Evolutionary conservation across 2,329 filamentous ascomycete genomes (phyloP), one percentile per base, ranked within the genome.

Genomic region (Thermoascus crustaceus): DNA sequence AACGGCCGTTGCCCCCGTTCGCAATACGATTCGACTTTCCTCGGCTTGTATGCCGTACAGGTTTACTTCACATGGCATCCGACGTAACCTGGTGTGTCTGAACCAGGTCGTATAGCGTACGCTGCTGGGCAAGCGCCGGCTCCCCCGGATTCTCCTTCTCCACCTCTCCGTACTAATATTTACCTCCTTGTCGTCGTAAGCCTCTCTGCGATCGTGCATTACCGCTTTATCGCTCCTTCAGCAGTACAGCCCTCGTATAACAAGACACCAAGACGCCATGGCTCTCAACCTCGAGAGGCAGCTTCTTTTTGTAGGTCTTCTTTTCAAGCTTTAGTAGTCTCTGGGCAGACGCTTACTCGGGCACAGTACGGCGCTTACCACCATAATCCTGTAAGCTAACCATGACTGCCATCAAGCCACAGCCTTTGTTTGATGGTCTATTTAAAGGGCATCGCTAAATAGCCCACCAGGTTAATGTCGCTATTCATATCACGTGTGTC

Each of bases 291-390:
- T 81, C 13, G 77, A 81, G 60, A 79, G 76, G 58, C 77, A 80
- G 60, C 64, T 80, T 43, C 68, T 73, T 46, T 80, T 80, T 54
- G 77, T 81, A 68, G 58, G 76, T 57, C 27, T 24, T 18, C 35
- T 55, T 40, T n/a, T n/a, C n/a, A n/a, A n/a, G n/a, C n/a, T n/a
- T n/a, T n/a, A n/a, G n/a, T n/a, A n/a, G n/a, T n/a, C n/a, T n/a
- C n/a, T n/a, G n/a, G n/a, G n/a, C n/a, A n/a, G n/a, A n/a, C n/a
- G n/a, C n/a, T n/a, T n/a, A n/a, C n/a, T n/a, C n/a, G n/a, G n/a
- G n/a, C 24, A 32, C 46, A 81, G 77, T 81, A 81, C 67, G 77
- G 77, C 46, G 67, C 75, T 45, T 80, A 81, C 52, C 77, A 81
- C 52, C 74, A 77, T 52, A 70, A 80, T 52, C 67, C 73, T 40